Evolutionary conservation across 768 basidiomycete species (phyloP), one percentile per base, ranked within the genome.

Genomic region (Collybia sp.): DNA sequence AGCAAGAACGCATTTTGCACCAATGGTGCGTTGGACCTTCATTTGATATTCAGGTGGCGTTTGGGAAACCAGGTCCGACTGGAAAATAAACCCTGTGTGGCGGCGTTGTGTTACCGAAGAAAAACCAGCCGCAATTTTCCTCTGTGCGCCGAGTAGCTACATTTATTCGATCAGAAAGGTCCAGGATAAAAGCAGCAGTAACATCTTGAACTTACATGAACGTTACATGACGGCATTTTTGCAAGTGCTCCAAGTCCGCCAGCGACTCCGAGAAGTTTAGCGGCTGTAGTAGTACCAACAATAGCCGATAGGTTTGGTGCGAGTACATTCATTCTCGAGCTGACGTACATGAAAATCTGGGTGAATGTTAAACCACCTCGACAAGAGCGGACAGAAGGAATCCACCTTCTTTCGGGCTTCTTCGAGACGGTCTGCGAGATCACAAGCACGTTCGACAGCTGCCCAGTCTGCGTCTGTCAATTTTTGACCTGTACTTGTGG

Each of bases 221-320:
- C 89, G 65, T 98, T 98, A 64, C 93, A 93, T 6, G 89, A 73
- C 11, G 96, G 96, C 82, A 96, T 93, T 64, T 94, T 93, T 37
- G 88, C 87, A 31, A 98, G 77, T 0, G 88, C 91, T 36, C 76
- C 78, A 18, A 99, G 76, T 47, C 96, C 96, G 46, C 96, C 96
- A 34, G 96, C 93, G 43, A 98, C 91, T 62, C 96, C 96, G 34
- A 99, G 83, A 44, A 99, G 70, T 74, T 99, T 99, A 40, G 96
- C 96, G 45, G 96, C 96, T 75, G 93, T 95, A 57, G 89, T 93
- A 48, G 96, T 96, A 66, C 96, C 95, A 71, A 98, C 91, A 69
- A 99, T 96, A 66, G 90, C 87, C 59, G 93, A 95, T 62, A 99
- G 82, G 67, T 99, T 99, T 59, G 96, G 96, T 56, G 96, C 95